phyloP scores from a whole-genome alignment of 305 asterid species.

The Andrographis paniculata region DNA sequence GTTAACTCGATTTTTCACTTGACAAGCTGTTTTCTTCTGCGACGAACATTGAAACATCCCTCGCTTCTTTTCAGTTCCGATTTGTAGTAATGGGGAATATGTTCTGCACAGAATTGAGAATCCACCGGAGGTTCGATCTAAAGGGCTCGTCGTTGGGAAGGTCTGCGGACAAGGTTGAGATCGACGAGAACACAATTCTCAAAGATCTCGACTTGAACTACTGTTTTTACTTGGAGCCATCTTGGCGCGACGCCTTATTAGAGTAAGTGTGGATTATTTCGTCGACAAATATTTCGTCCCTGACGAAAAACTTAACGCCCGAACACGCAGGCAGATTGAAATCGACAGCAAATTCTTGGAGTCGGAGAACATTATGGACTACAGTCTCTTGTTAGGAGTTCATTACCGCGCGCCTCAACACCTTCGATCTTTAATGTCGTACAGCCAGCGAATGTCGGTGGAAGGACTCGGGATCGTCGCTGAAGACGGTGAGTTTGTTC shows the following conservation, averaged over 20 bases:
- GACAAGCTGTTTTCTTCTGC: slow-evolving; percentile 8
- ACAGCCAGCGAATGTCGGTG: slow-evolving; percentile 35
- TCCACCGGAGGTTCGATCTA: slow-evolving; percentile 89
- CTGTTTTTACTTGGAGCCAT: slow-evolving; percentile 87
- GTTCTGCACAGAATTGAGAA: slow-evolving; percentile 93
- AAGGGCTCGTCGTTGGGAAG: slow-evolving; percentile 98
- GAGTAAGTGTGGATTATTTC: slow-evolving; percentile 40
- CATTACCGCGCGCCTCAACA: slow-evolving; percentile 98
- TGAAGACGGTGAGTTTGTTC: slow-evolving; percentile 62
- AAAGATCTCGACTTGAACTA: slow-evolving; percentile 95
- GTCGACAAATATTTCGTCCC: too few species aligned
- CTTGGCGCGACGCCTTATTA: slow-evolving; percentile 70
- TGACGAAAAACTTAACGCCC: too few species aligned
- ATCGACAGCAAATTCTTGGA: slow-evolving; percentile 92
- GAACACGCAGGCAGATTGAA: slow-evolving; percentile 93
- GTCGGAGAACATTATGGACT: slow-evolving; percentile 92
- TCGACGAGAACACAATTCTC: slow-evolving; percentile 85
- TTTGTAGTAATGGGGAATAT: slow-evolving; percentile 97
- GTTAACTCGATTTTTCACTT: neutral
- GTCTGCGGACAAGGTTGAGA: slow-evolving; percentile 82
- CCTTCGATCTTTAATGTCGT: slow-evolving; percentile 55
- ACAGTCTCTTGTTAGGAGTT: slow-evolving; percentile 97
- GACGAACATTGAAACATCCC: slow-evolving; percentile 9
- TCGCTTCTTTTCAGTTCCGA: slow-evolving; percentile 60
- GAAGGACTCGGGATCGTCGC: slow-evolving; percentile 85